phyloP scores from a whole-genome alignment of 2,329 filamentous ascomycete species.

The Arthrobotrys entomopaga region DNA sequence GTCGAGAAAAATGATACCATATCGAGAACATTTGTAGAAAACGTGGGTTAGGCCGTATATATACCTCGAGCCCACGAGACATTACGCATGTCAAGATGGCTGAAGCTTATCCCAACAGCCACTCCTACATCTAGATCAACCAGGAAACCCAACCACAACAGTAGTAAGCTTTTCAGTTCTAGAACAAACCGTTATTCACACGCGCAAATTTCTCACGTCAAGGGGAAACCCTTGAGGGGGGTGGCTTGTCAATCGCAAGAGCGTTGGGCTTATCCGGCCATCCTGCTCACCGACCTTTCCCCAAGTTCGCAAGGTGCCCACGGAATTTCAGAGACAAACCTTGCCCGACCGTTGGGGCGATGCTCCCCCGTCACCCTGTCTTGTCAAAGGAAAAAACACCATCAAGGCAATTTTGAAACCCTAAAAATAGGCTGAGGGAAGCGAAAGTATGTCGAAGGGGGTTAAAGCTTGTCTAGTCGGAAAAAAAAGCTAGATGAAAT shows the following conservation, averaged over 20 bases:
- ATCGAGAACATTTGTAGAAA: too few species aligned
- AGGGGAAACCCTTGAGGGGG: neutral
- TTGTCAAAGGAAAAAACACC: conserved; percentile 6
- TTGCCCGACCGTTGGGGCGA: conserved; percentile 15
- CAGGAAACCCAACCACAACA: conserved; percentile 1
- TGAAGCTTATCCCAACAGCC: neutral
- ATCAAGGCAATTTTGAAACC: neutral
- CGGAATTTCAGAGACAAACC: conserved; percentile 24
- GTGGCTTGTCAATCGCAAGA: neutral
- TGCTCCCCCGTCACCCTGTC: neutral
- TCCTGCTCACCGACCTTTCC: conserved; percentile 7
- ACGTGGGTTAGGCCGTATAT: too few species aligned
- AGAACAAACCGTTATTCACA: conserved; percentile 17
- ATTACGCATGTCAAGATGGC: too few species aligned
- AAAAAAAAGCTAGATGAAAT: neutral
- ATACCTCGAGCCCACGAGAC: too few species aligned
- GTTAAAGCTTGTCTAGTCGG: conserved; percentile 8
- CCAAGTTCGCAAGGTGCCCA: conserved; percentile 7
- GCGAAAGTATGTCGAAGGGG: conserved; percentile 7
- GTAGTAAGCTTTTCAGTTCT: conserved; percentile 26
- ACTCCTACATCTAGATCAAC: conserved; percentile 8
- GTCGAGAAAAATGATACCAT: conserved; percentile 14
- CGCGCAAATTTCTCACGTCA: neutral
- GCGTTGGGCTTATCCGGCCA: conserved; percentile 21
- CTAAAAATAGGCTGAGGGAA: conserved; percentile 45